Evolutionary conservation across 164 flowering plant species (phyloP).

Genomic region (Umbilicus rupestris): DNA sequence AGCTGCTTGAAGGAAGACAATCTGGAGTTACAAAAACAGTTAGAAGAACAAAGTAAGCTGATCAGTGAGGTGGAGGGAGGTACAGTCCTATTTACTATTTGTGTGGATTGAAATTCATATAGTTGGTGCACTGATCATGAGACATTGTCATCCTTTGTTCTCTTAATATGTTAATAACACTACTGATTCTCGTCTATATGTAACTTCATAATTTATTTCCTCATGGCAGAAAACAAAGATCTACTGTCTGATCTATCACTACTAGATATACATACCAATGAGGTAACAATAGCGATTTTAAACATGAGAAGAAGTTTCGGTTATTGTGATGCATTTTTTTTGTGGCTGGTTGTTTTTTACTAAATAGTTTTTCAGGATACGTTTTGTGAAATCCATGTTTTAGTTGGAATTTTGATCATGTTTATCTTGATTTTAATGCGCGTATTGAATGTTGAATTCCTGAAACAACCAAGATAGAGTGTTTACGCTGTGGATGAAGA

Average conservation of each 20-base stretch:
- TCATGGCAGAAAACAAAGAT: constrained; percentile 57
- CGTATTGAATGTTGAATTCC: no score
- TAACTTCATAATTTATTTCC: background rate
- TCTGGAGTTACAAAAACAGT: constrained; percentile 49
- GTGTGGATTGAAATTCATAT: background rate
- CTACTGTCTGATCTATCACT: constrained; percentile 80
- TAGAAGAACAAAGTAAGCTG: constrained; percentile 45
- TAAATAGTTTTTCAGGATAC: no score
- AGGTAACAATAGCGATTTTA: no score
- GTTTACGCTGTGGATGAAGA: no score
- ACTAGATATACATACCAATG: constrained; percentile 55
- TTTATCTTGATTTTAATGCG: no score
- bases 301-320: no score
- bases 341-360: no score
- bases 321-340: no score
- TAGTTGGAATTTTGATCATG: no score
- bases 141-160: background rate
- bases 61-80: constrained; percentile 72
- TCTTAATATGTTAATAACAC: background rate
- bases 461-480: no score
- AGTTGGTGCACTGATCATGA: no score
- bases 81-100: constrained; percentile 17
- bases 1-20: constrained; percentile 71
- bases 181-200: background rate
- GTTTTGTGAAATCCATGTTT: no score